Conservation (phyloP, 1,284 basidiomycete species). For the Trametes sp. region DNA sequence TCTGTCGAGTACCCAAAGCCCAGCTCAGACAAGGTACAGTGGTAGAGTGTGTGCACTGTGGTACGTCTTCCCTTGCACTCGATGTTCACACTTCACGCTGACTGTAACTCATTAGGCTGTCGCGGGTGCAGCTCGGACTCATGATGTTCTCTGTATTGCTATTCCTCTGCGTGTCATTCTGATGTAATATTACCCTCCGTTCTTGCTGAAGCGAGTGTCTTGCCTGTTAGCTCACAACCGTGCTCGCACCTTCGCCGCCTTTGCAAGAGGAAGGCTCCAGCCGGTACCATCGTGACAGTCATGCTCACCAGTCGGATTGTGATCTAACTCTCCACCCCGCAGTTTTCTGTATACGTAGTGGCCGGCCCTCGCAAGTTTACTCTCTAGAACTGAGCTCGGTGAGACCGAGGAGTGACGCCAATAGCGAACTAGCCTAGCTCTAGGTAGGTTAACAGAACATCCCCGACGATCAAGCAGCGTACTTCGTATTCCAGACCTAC, state of each 20-base stretch:
- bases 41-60: constrained; percentile 98
- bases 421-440: too few species aligned
- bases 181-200: not conserved
- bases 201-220: not conserved
- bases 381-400: too few species aligned
- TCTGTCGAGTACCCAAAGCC: constrained; percentile 96
- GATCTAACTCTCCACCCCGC: too few species aligned
- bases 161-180: not conserved
- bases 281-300: too few species aligned
- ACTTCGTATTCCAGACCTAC: too few species aligned
- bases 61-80: constrained; percentile 56
- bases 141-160: constrained; percentile 18
- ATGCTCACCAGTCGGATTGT: not conserved
- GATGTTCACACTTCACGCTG: not conserved
- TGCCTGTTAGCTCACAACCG: not conserved
- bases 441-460: too few species aligned
- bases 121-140: constrained; percentile 38
- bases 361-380: too few species aligned
- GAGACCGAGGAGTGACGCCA: too few species aligned
- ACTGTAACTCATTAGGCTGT: constrained; percentile 27
- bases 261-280: too few species aligned
- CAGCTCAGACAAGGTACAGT: constrained; percentile 90
- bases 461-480: too few species aligned
- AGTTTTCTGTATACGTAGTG: too few species aligned
- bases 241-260: too few species aligned